These are phyloP conservation scores for Fremontodendron californicum DNA, from an alignment of 345 rosid species.

Conservation along the genomic window DNA sequence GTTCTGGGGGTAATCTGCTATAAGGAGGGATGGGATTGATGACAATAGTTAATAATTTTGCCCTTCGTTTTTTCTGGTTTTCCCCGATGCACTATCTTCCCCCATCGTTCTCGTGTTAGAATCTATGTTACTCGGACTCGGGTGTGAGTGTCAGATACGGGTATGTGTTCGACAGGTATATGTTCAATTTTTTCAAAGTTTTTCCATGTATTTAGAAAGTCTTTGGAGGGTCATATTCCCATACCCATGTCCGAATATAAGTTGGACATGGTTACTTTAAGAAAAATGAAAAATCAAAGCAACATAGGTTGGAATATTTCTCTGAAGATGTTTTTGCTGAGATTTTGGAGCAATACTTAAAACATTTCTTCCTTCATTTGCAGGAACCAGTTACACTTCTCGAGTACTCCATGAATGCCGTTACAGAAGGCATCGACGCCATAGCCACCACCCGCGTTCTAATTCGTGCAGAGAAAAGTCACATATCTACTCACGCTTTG, in stretches of 20 bases:
- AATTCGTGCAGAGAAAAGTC: slow-evolving; percentile 57
- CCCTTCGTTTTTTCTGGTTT: background rate
- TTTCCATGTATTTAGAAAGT: too few relatives aligned
- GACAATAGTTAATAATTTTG: background rate
- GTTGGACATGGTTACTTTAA: too few relatives aligned
- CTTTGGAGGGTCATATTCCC: too few relatives aligned
- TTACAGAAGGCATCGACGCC: slow-evolving; percentile 95
- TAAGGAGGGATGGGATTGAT: background rate
- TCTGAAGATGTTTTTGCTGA: background rate
- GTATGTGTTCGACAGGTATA: too few relatives aligned
- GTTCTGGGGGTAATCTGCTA: background rate
- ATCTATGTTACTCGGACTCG: too few relatives aligned
- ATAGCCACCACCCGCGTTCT: slow-evolving; percentile 92
- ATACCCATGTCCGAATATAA: too few relatives aligned
- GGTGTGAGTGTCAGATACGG: too few relatives aligned
- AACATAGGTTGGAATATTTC: background rate
- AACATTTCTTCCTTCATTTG: background rate
- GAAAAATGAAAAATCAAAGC: too few relatives aligned
- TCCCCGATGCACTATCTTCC: background rate
- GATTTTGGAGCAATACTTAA: background rate
- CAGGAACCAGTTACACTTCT: slow-evolving; percentile 75
- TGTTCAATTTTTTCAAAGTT: too few relatives aligned
- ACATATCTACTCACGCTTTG: slow-evolving; percentile 42
- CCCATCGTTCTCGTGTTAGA: background rate
- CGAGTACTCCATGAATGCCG: slow-evolving; percentile 82